Base-by-base conservation (phyloP, 805 yeast genomes). In the Sporopachydermia lactativora region DNA sequence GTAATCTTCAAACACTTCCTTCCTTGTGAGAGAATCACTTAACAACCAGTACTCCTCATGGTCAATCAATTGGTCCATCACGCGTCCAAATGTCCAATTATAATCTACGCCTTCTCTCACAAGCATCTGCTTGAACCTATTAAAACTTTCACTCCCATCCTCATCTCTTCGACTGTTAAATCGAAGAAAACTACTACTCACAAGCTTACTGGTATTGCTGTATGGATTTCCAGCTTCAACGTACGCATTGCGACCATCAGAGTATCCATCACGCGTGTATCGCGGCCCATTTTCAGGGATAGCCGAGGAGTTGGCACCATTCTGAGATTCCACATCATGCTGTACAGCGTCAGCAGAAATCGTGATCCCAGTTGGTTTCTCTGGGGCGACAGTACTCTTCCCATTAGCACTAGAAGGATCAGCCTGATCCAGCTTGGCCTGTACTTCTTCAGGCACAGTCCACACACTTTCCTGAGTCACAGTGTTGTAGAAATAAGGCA, bases 41-140 rank as follows among this genome's bases (percentile, higher is more conserved):
- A 83, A 57, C 4, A 65, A 57, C 88, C 89, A 81, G 51, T 82
- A 86, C 13, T 76, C 61, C 2, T 77, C 72, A 47, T 79, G 77
- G 3, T 51, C 53, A 14, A 80, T 66, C 43, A 80, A 71, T 14
- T 60, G 58, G 16, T 71, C 68, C 59, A 85, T 74, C 1, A 81
- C 79, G 43, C 64, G 64, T 39, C 69, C 73, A 56, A 84, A 84
- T 0, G 92, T 69, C 88, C 89, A 81, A 0, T 80, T 70, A 0
- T 81, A 68, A 53, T 79, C 86, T 2, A 85, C 83, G 4, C 66
- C 59, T 34, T 68, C 57, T 1, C 68, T 73, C 24, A 60, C 55
- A 5, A 86, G 59, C 69, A 85, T 63, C 2, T 61, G 54, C 14
- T 65, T 49, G 52, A 79, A 85, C 5, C 56, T 59, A 3, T 50